A percentile compares a stretch with the other conserved stretches of the same genome.
These are phyloP conservation scores for Canavalia ensiformis DNA, from an alignment of 306 rosid species.

Conservation along the genomic window DNA sequence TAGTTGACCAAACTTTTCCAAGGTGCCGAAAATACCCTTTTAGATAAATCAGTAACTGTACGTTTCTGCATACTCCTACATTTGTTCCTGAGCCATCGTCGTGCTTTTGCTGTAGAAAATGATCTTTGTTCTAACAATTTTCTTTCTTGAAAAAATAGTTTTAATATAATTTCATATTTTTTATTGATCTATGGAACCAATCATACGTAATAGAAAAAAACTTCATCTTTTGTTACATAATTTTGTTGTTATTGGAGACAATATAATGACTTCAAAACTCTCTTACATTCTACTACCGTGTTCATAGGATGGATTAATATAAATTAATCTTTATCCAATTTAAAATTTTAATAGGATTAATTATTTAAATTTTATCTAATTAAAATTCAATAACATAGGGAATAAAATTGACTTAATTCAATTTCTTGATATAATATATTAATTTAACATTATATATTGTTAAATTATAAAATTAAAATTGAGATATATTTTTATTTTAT, in stretches of 20 bases:
- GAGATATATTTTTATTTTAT: too few species aligned
- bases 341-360: too few species aligned
- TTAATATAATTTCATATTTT: background rate
- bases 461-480: too few species aligned
- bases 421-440: too few species aligned
- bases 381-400: too few species aligned
- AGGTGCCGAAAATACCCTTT: background rate
- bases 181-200: background rate
- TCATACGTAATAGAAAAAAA: background rate
- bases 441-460: too few species aligned
- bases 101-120: background rate
- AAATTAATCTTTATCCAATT: too few species aligned
- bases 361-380: too few species aligned
- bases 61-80: background rate
- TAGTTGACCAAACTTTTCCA: background rate
- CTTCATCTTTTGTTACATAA: background rate
- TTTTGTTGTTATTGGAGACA: background rate
- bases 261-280: background rate
- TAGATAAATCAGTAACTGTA: background rate
- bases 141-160: background rate
- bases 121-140: constrained; percentile 7
- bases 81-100: background rate
- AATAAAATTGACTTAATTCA: too few species aligned
- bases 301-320: too few species aligned
- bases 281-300: too few species aligned